Evolutionary conservation across 2,329 filamentous ascomycete genomes (phyloP).

Genomic region (Neopestalotiopsis sp.): DNA sequence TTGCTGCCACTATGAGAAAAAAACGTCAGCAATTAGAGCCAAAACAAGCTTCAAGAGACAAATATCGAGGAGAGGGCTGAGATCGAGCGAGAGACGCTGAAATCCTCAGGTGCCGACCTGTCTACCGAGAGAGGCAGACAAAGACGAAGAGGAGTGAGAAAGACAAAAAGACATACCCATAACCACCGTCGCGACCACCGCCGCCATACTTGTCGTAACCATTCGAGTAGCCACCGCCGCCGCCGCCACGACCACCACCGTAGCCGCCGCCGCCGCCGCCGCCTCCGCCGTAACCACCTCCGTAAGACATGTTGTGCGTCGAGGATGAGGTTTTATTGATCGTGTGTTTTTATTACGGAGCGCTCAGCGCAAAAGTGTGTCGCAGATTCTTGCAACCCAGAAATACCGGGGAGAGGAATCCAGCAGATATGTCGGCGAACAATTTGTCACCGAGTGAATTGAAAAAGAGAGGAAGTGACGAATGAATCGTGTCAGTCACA

Average conservation of each 20-base stretch:
- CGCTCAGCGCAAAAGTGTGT: constrained; percentile 27
- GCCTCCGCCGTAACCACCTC: constrained; percentile 54
- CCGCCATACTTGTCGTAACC: constrained; percentile 54
- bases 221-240: constrained; percentile 50
- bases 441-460: background rate
- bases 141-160: background rate
- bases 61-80: too few species aligned
- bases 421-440: background rate
- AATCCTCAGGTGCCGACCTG: too few species aligned
- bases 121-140: too few species aligned
- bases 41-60: background rate
- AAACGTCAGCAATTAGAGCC: background rate
- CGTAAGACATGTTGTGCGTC: constrained; percentile 70
- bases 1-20: constrained; percentile 30
- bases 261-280: constrained; percentile 47
- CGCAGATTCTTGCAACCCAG: background rate
- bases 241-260: constrained; percentile 39
- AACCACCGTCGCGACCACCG: constrained; percentile 59
- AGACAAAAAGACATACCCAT: constrained; percentile 33
- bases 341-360: constrained; percentile 1
- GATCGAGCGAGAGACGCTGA: too few species aligned
- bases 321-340: constrained; percentile 23
- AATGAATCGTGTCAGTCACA: background rate
- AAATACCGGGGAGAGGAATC: background rate
- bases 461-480: constrained; percentile 17